These are phyloP conservation scores for Candolleomyces aberdarensis DNA, from an alignment of 768 basidiomycete species.

Conservation along the genomic window DNA sequence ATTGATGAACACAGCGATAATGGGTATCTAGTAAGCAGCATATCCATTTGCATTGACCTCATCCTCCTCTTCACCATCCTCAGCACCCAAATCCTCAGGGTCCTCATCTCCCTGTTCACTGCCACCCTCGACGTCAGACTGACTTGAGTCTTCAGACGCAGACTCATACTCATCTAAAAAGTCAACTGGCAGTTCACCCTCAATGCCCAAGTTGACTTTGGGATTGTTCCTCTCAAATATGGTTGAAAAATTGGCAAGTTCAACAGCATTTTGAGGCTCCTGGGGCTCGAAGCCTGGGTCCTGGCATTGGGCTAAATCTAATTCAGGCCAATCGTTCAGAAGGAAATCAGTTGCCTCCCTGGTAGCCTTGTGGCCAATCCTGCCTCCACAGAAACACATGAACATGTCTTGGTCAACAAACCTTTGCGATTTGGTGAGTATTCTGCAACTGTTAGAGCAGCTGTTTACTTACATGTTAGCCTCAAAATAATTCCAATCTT, in stretches of 20 bases:
- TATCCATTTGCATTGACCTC: too few relatives aligned
- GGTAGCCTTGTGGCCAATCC: constrained; percentile 26
- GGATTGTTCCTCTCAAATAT: too few relatives aligned
- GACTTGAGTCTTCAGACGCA: not conserved
- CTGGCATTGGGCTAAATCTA: too few relatives aligned
- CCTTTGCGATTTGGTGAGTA: constrained; percentile 11
- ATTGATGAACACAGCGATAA: too few relatives aligned
- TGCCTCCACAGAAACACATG: constrained; percentile 28
- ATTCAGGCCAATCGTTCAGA: not conserved
- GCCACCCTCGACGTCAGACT: not conserved
- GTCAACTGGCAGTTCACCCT: too few relatives aligned
- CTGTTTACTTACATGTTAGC: constrained; percentile 31
- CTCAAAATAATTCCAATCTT: too few relatives aligned
- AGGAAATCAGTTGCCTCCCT: not conserved
- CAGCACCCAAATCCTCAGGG: not conserved
- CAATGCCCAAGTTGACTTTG: too few relatives aligned
- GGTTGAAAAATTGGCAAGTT: too few relatives aligned
- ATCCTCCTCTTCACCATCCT: not conserved
- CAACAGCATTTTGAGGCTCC: too few relatives aligned
- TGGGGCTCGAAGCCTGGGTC: too few relatives aligned
- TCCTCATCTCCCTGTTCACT: not conserved
- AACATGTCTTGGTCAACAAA: constrained; percentile 33
- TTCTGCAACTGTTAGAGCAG: constrained; percentile 1
- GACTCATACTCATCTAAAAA: not conserved
- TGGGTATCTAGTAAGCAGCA: too few relatives aligned